Conservation (phyloP, 768 basidiomycete species). For the Collybiopsis luxurians region DNA sequence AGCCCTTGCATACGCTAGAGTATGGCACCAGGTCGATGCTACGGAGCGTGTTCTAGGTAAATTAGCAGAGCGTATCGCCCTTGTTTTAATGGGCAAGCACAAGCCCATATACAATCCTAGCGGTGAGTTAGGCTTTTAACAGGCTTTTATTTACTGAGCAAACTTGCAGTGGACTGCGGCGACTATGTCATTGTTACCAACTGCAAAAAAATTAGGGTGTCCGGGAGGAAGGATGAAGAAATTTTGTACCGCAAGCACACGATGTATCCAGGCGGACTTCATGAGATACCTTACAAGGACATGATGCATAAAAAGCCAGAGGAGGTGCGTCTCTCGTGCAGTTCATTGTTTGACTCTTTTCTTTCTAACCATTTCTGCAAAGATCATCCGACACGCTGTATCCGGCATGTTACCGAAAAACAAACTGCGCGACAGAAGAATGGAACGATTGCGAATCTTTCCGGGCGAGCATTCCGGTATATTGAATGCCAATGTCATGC, state of each 20-base stretch:
- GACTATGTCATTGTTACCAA: conserved; percentile 98
- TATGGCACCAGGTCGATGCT: conserved; percentile 96
- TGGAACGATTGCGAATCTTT: conserved; percentile 89
- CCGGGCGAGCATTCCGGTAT: conserved; percentile 76
- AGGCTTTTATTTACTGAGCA: background rate
- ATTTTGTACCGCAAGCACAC: conserved; percentile 87
- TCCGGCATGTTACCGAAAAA: conserved; percentile 99
- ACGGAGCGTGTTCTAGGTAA: conserved; percentile 90
- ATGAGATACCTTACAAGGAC: conserved; percentile 81
- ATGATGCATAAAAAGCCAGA: conserved; percentile 89
- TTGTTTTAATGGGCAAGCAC: conserved; percentile 98
- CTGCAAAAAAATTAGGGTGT: conserved; percentile 76
- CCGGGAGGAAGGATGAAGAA: conserved; percentile 87
- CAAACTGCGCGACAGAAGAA: conserved; percentile 83
- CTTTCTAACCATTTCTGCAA: conserved; percentile 5
- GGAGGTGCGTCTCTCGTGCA: conserved; percentile 54
- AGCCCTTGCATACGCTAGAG: conserved; percentile 90
- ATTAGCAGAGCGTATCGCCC: conserved; percentile 90
- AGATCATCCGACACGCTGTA: conserved; percentile 96
- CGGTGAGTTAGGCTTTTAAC: conserved; percentile 44
- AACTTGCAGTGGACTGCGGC: conserved; percentile 80
- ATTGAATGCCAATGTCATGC: conserved; percentile 71
- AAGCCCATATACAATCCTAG: conserved; percentile 96
- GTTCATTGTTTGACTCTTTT: conserved; percentile 2
- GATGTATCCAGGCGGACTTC: conserved; percentile 91